These are phyloP conservation scores for Ophiostoma populinum DNA, from an alignment of 2,329 filamentous ascomycete genomes.

Conservation along the genomic window DNA sequence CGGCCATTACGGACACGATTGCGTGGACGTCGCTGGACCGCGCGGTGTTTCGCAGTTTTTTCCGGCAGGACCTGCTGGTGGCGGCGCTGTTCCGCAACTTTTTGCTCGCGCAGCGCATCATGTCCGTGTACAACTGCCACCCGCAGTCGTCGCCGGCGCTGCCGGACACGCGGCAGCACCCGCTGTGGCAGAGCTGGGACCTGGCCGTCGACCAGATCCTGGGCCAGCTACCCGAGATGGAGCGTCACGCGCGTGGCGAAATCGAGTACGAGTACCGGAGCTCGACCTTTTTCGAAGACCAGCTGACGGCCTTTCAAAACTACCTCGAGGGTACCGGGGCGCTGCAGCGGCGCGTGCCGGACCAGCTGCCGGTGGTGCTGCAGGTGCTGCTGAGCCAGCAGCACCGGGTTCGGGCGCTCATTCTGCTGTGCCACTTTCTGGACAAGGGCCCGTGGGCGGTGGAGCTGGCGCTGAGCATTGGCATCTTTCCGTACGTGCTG, in stretches of 20 bases:
- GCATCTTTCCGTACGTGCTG: constrained; percentile 97
- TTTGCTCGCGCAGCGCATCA: constrained; percentile 80
- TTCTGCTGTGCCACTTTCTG: constrained; percentile 80
- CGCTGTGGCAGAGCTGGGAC: constrained; percentile 95
- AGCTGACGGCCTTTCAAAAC: constrained; percentile 91
- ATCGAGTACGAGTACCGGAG: constrained; percentile 83
- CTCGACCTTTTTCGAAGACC: constrained; percentile 91
- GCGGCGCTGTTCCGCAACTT: constrained; percentile 94
- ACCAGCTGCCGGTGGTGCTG: constrained; percentile 88
- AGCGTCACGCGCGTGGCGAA: constrained; percentile 56
- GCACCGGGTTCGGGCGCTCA: constrained; percentile 76
- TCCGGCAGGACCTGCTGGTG: constrained; percentile 97
- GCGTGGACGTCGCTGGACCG: constrained; percentile 92
- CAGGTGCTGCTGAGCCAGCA: constrained; percentile 94
- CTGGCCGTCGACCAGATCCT: constrained; percentile 90
- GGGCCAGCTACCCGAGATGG: constrained; percentile 71
- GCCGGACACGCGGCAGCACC: constrained; percentile 89
- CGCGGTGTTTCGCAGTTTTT: constrained; percentile 87
- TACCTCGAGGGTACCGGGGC: constrained; percentile 72
- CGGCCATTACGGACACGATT: constrained; percentile 95
- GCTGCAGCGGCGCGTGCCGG: constrained; percentile 70
- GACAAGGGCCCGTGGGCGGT: constrained; percentile 96
- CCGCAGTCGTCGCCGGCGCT: constrained; percentile 81
- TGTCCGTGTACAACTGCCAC: constrained; percentile 91
- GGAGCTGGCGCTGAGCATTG: constrained; percentile 92